Conservation (phyloP, 345 rosid species). For the Anacardium occidentale region DNA sequence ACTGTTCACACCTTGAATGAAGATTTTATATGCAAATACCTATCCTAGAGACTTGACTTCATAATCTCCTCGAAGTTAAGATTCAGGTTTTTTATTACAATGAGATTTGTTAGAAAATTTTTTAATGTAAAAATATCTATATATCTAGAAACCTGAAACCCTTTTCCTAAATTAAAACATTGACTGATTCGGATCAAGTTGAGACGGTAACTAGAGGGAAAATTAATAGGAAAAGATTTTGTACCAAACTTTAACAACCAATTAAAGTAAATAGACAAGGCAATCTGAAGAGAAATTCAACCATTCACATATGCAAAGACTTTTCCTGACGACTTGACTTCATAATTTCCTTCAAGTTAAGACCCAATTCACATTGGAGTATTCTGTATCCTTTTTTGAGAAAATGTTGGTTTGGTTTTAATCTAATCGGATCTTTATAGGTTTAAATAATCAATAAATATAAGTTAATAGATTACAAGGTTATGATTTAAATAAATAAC, state of each 20-base stretch:
- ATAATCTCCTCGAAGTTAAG: background rate
- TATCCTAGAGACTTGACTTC: background rate
- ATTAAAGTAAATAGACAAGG: background rate
- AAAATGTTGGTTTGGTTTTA: background rate
- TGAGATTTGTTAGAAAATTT: too few relatives aligned
- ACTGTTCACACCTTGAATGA: background rate
- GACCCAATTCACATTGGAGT: background rate
- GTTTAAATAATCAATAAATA: too few relatives aligned
- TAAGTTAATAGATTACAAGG: too few relatives aligned
- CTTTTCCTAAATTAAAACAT: constrained; percentile 20
- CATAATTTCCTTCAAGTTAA: background rate
- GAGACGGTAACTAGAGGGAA: background rate
- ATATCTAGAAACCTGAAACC: background rate
- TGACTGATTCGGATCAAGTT: constrained; percentile 11
- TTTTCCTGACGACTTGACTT: background rate
- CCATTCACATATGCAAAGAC: background rate
- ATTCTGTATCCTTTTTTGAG: background rate
- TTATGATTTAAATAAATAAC: too few relatives aligned
- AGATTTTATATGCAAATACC: background rate
- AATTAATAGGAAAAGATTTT: background rate
- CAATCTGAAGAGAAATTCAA: background rate
- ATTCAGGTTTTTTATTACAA: too few relatives aligned
- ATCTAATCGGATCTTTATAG: too few relatives aligned
- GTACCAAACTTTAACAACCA: background rate
- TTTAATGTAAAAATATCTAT: too few relatives aligned